A percentile compares a stretch with the other conserved stretches of the same genome.
Evolutionary conservation across 805 yeast species (phyloP).

Genomic region (Hanseniaspora osmophila): DNA sequence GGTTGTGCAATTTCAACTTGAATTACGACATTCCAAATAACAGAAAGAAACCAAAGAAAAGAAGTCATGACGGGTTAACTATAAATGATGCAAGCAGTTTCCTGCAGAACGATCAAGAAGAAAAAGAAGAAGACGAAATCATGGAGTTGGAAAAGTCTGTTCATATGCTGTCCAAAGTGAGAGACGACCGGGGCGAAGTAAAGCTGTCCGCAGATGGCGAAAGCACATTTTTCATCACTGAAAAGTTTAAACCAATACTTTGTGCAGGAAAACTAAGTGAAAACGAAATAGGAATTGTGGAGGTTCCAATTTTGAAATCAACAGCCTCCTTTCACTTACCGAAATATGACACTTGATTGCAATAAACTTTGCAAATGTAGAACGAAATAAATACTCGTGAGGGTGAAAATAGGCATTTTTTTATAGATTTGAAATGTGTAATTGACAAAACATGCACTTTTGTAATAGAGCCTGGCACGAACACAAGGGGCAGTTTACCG

Average conservation of each 20-base stretch:
- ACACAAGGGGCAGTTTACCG: too few relatives aligned
- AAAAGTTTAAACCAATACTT: conserved; percentile 60
- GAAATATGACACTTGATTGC: conserved; percentile 23
- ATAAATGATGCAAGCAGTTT: conserved; percentile 27
- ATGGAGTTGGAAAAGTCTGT: conserved; percentile 10
- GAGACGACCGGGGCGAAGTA: background rate
- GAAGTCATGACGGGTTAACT: conserved; percentile 30
- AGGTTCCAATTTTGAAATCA: conserved; percentile 49
- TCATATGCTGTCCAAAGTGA: conserved; percentile 8
- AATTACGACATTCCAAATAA: conserved; percentile 38
- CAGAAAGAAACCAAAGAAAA: conserved; percentile 23
- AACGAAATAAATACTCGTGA: too few relatives aligned
- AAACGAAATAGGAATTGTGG: conserved; percentile 56
- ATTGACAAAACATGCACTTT: background rate
- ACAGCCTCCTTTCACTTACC: conserved; percentile 54
- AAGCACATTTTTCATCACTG: conserved; percentile 58
- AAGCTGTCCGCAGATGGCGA: conserved; percentile 12
- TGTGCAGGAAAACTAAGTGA: conserved; percentile 40
- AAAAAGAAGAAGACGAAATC: conserved; percentile 17
- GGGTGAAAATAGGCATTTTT: background rate
- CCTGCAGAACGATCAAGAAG: conserved; percentile 6
- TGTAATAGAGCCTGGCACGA: too few relatives aligned
- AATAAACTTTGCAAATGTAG: too few relatives aligned
- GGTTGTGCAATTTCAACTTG: conserved; percentile 68
- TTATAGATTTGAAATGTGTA: background rate